Evolutionary conservation across 1,139 yeast genomes (phyloP).

Genomic region (Sugiyamaella novakii): DNA sequence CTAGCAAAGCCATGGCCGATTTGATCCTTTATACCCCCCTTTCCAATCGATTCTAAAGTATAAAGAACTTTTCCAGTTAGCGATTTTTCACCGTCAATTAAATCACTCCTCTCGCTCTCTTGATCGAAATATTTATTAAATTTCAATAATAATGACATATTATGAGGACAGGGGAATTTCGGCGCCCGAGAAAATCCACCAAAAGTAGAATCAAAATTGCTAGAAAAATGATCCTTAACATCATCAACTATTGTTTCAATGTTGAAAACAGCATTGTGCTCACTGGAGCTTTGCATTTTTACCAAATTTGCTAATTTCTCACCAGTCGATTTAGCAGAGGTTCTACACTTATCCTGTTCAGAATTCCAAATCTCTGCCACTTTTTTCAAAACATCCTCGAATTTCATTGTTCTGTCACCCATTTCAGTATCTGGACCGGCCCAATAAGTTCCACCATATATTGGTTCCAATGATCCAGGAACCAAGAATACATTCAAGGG

Average conservation of each 20-base stretch:
- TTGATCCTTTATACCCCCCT: conserved; percentile 46
- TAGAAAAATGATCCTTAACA: conserved; percentile 35
- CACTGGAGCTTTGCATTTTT: conserved; percentile 34
- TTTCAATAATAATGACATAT: conserved; percentile 38
- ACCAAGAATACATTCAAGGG: conserved; percentile 45
- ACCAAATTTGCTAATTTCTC: conserved; percentile 33
- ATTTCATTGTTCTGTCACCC: conserved; percentile 30
- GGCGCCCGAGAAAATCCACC: conserved; percentile 46
- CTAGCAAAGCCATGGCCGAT: conserved; percentile 45
- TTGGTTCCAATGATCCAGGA: conserved; percentile 43
- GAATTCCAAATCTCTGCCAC: conserved; percentile 38
- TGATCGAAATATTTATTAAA: conserved; percentile 22
- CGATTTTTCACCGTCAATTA: conserved; percentile 6
- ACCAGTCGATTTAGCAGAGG: conserved; percentile 33
- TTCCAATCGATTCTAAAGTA: conserved; percentile 39
- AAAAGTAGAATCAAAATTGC: conserved; percentile 35
- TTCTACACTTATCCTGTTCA: conserved; percentile 33
- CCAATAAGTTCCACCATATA: conserved; percentile 47
- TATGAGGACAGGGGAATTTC: conserved; percentile 43
- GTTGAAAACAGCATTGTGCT: conserved; percentile 29
- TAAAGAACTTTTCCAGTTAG: conserved; percentile 22
- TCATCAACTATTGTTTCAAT: conserved; percentile 28
- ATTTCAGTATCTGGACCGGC: conserved; percentile 39
- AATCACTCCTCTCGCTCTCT: conserved; percentile 13
- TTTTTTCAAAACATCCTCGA: conserved; percentile 36